Base-by-base conservation (phyloP, 495 filamentous ascomycete genomes). In the Penicillium silybi region DNA sequence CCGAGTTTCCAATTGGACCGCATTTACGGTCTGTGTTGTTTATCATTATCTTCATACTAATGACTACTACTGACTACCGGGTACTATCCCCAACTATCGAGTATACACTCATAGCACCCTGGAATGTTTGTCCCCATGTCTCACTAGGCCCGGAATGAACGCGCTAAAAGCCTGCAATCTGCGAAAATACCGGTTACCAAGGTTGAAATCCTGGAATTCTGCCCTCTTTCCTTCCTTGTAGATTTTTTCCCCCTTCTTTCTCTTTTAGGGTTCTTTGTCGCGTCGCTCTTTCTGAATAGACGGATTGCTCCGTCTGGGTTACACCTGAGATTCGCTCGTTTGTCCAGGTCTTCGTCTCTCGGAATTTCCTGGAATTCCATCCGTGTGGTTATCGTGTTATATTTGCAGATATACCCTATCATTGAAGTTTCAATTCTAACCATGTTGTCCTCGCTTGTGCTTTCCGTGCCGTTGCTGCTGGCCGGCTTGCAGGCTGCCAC, bases 381-480 rank as follows among this genome's bases (percentile, higher is more conserved):
- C n/a, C n/a, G 10, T 41, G 15, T 26, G 18, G 5, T 15, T 22
- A 15, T 57, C 39, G 39, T 44, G 26, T 54, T 57, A 60, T 48
- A 16, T 27, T 35, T 23, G 15, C 42, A 45, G 35, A 44, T n/a
- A 50, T 50, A 50, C 48, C 27, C 26, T 20, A 25, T 25, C 32
- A 4, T 37, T 17, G 6, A 50, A 8, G 4, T 41, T 48, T 49
- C 46, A 32, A 32, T 3, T 32, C 1, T 32, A 53, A 53, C 20
- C 50, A 67, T 67, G 64, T 52, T 62, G n/a, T 60, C 58, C 20
- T 62, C 61, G n/a, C 34, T 58, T 26, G 55, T 53, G 13, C 40
- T 61, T 18, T 48, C 48, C 16, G 48, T 56, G 25, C 62, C 62
- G 19, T 46, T 70, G 57, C 54, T 73, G 45, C 53, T 70, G 46